Percentiles rank a stretch among this genome's conserved stretches.
These are phyloP conservation scores for Vickermania ingenoplastis DNA, from an alignment of 208 protist species.

Conservation along the genomic window DNA sequence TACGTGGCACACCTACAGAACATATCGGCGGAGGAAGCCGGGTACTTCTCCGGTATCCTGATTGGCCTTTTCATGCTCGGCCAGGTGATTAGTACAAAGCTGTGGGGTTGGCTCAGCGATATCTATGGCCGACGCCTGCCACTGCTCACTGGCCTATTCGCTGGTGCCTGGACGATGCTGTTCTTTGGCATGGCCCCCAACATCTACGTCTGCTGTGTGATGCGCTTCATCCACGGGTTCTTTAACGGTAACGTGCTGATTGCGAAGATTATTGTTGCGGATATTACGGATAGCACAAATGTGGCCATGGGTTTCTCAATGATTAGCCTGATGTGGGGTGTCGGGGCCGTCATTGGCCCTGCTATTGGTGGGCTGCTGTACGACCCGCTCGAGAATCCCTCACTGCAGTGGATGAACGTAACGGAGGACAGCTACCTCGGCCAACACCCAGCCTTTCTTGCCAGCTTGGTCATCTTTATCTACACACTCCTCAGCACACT, in stretches of 20 bases:
- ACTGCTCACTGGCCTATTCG: slow-evolving; percentile 19
- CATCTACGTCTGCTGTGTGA: slow-evolving; percentile 32
- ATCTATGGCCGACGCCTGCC: slow-evolving; percentile 24
- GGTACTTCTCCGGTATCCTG: slow-evolving; percentile 27
- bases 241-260: slow-evolving; percentile 73
- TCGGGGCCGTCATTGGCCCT: slow-evolving; percentile 51
- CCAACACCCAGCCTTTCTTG: slow-evolving; percentile 39
- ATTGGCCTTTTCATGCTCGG: slow-evolving; percentile 39
- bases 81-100: slow-evolving; percentile 22
- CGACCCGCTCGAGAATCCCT: slow-evolving; percentile 27
- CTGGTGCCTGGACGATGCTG: slow-evolving; percentile 19
- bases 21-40: slow-evolving; percentile 15
- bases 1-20: slow-evolving; percentile 20
- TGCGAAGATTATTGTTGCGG: slow-evolving; percentile 65
- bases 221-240: slow-evolving; percentile 63
- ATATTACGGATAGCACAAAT: slow-evolving; percentile 65
- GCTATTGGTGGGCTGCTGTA: slow-evolving; percentile 56
- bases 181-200: slow-evolving; percentile 52
- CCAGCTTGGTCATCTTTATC: slow-evolving; percentile 17
- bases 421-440: slow-evolving; percentile 14
- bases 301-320: slow-evolving; percentile 90
- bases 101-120: slow-evolving; percentile 39
- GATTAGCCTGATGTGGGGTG: slow-evolving; percentile 86
- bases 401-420: slow-evolving; percentile 18
- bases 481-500: slow-evolving; percentile 1